These are phyloP conservation scores for Solanum gandarillasii DNA, from an alignment of 257 asterid species.

Conservation along the genomic window DNA sequence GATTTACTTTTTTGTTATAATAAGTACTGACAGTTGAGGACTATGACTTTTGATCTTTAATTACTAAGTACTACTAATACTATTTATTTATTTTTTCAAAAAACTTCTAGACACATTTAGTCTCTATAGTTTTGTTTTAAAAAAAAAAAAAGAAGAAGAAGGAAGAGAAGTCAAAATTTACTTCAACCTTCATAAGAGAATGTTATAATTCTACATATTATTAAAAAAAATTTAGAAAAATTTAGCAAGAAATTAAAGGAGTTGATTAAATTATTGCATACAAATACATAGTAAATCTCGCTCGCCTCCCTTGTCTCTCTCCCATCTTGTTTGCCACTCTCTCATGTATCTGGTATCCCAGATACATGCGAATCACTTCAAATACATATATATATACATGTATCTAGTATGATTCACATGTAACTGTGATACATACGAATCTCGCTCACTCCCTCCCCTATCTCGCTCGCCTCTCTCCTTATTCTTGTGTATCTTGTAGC, in stretches of 20 bases:
- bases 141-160: neutral
- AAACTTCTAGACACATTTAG: neutral
- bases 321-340: neutral
- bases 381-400: too few relatives aligned
- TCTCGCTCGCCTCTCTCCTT: too few relatives aligned
- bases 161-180: neutral
- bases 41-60: neutral
- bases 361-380: too few relatives aligned
- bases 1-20: neutral
- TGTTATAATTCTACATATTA: neutral
- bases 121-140: too few relatives aligned
- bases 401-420: neutral
- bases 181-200: neutral
- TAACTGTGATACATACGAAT: neutral
- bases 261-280: neutral
- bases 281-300: neutral
- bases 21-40: neutral
- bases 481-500: neutral
- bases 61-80: neutral
- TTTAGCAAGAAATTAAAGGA: neutral
- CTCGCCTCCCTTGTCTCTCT: neutral
- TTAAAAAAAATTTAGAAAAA: neutral
- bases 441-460: neutral
- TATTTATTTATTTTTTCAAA: neutral
- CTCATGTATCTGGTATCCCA: neutral